Evolutionary conservation across 2,329 filamentous ascomycete genomes (phyloP), one percentile per base, ranked within the genome.

Genomic region (Didymella lethalis): DNA sequence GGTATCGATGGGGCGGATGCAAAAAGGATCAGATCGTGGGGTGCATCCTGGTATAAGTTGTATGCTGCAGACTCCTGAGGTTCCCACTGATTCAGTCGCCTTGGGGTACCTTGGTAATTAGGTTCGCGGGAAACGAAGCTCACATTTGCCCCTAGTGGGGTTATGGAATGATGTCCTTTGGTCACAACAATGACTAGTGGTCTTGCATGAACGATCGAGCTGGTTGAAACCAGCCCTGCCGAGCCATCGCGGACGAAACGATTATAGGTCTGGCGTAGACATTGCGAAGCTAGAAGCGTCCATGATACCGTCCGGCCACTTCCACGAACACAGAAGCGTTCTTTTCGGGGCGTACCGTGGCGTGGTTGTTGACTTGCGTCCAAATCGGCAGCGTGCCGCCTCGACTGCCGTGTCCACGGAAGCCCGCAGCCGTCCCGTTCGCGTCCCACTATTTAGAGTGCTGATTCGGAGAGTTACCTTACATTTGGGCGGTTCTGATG

Each of bases 141-240:
- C 25, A 14, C 25, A 40, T 36, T 26, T 34, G 31, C 25, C 45
- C 38, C 14, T 38, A 34, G 54, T 52, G 43, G 34, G 34, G 26
- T 31, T 52, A 29, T 48, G 28, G 48, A 48, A 52, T 18, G 28
- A 52, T 43, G 32, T 34, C 32, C 18, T 41, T 48, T 46, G n/a
- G 12, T 47, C 28, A 26, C 23, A 23, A 32, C 48, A 48, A 36
- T 48, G 49, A 53, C 44, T 54, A 54, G 40, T 46, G 49, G 40
- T 44, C 38, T n/a, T n/a, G 55, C 55, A 53, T 58, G 49, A 38
- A 53, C 23, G 44, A 36, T 25, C 28, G 23, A 18, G 18, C 29
- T 45, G 31, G 49, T 28, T 46, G 49, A 54, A 48, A 58, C 56
- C 18, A 23, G 38, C 55, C 49, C 36, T 58, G 49, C 31, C 29